Evolutionary conservation across 768 basidiomycete species (phyloP), one percentile per base, ranked within the genome.

Genomic region (Tylopilus subfusipes): DNA sequence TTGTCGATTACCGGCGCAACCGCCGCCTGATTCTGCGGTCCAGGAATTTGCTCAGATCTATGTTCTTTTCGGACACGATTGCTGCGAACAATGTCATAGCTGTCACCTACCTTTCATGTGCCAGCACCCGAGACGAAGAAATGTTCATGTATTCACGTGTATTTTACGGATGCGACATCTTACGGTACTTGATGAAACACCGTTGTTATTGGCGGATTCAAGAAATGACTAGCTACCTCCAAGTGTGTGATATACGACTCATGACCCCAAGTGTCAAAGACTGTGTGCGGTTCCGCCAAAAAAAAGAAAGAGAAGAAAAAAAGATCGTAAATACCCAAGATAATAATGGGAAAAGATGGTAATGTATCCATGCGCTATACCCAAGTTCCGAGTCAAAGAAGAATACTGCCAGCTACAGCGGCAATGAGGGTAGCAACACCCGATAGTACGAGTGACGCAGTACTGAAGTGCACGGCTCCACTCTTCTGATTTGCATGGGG

Each of bases 401-500:
- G 50, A 48, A 61, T 18, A n/a, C 56, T 61, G 36, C 61, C 65
- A 38, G 60, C 55, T 30, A 57, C 49, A 31, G 60, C 68, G 21
- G 67, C 63, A 30, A 67, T 33, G 30, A 61, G 24, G 38, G 65
- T 57, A 31, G 58, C 57, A 3, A 70, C 38, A 22, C 69, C 61
- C 7, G 66, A 64, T 1, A 70, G 44, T 7, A 58, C 58, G 2
- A 68, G 43, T 2, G 70, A 62, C 5, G 54, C 54, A 9, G 58
- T 56, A 47, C 55, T 55, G 11, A 61, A 61, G 52, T 65, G 70
- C 49, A 58, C 58, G 30, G 70, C 69, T 13, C 67, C 59, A 39
- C 66, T 70, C 70, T 70, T 72, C 58, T 70, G 69, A 50, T 72
- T 69, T 24, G 65, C 66, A 27, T 62, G 63, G 22, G 68, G 61